phyloP scores from a whole-genome alignment of 2,329 filamentous ascomycete genomes.

The Xylaria sp. region DNA sequence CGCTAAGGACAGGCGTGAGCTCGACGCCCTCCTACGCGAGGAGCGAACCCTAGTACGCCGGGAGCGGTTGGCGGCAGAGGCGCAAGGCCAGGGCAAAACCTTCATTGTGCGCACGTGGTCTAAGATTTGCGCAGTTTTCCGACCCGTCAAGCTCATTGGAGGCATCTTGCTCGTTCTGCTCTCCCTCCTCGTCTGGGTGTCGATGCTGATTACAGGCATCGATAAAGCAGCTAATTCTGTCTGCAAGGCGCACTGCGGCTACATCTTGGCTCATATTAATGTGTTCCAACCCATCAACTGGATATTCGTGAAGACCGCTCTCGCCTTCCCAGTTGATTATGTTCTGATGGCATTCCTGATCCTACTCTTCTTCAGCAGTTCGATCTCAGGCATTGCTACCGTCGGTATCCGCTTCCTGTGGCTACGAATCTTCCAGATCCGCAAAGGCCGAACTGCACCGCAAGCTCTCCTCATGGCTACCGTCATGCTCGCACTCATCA shows the following conservation, averaged over 20 bases:
- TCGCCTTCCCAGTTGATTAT: conserved; percentile 92
- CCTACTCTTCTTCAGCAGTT: conserved; percentile 87
- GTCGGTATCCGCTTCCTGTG: conserved; percentile 96
- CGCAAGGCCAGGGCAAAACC: conserved; percentile 79
- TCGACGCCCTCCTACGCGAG: conserved; percentile 87
- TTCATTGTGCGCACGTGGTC: conserved; percentile 80
- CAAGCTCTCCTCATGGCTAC: conserved; percentile 93
- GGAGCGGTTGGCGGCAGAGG: conserved; percentile 86
- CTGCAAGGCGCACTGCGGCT: conserved; percentile 91
- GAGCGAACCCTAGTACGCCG: conserved; percentile 92
- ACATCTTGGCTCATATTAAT: conserved; percentile 86
- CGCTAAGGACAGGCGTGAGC: conserved; percentile 85
- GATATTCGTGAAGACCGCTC: conserved; percentile 82
- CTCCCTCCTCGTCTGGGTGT: conserved; percentile 81
- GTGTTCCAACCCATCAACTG: conserved; percentile 97
- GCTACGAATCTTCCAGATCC: conserved; percentile 91
- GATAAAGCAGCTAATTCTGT: conserved; percentile 97
- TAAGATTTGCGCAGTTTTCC: conserved; percentile 82
- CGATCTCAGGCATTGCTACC: conserved; percentile 84
- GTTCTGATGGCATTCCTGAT: conserved; percentile 86
- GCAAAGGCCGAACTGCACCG: conserved; percentile 87
- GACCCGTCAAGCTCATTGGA: conserved; percentile 87
- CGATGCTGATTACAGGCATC: conserved; percentile 94
- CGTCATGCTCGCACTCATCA: conserved; percentile 88
- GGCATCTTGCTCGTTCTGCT: conserved; percentile 82